Conservation (phyloP, 805 yeast species). For the Candida argentea region DNA sequence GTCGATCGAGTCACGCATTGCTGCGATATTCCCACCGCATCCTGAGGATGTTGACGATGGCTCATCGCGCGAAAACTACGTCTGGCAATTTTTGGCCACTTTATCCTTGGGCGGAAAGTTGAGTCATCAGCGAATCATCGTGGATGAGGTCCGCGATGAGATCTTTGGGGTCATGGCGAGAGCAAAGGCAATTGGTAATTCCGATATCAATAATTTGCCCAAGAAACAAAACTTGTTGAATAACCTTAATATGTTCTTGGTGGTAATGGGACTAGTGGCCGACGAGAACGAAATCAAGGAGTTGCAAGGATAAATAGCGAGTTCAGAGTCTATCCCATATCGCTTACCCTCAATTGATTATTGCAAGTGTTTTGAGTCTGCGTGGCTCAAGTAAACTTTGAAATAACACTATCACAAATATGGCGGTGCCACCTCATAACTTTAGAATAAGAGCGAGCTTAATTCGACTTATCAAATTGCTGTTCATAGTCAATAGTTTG, state of each 20-base stretch:
- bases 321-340: too few species aligned
- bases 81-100: constrained; percentile 96
- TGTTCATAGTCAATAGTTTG: too few species aligned
- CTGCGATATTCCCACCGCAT: constrained; percentile 73
- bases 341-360: too few species aligned
- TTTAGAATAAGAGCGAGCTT: too few species aligned
- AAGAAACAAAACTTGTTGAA: constrained; percentile 52
- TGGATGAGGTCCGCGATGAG: constrained; percentile 88
- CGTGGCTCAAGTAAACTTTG: too few species aligned
- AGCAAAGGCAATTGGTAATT: constrained; percentile 53
- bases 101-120: constrained; percentile 84
- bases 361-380: too few species aligned
- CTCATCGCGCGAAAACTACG: constrained; percentile 47
- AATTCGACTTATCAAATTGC: too few species aligned
- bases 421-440: too few species aligned
- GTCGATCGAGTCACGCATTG: constrained; percentile 65
- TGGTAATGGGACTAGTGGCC: constrained; percentile 93
- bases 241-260: constrained; percentile 83
- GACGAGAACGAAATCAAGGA: constrained; percentile 84
- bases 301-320: constrained; percentile 23
- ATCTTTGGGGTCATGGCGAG: constrained; percentile 79
- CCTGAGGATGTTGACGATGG: constrained; percentile 45
- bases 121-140: constrained; percentile 86
- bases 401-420: too few species aligned
- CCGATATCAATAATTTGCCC: constrained; percentile 34